Evolutionary conservation across 805 yeast species (phyloP), one percentile per base, ranked within the genome.

Genomic region (Teunomyces funiuensis): DNA sequence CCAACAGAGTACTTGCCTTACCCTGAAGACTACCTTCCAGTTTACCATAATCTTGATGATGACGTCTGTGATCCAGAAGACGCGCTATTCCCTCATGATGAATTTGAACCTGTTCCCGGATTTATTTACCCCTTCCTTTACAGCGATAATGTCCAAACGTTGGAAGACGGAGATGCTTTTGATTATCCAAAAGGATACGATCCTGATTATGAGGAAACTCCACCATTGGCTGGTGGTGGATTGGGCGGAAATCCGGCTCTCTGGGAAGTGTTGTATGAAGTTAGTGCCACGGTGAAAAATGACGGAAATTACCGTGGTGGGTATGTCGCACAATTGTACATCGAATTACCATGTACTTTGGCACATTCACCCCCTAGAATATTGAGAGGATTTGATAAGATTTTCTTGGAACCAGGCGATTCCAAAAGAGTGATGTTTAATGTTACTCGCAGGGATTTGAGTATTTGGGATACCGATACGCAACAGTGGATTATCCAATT

Each of bases 401-500:
- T 77, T 1, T 66, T 63, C 41, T 52, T 77, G 25, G 65, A 61
- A 15, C 63, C 76, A 7, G 78, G 77, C 1, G 61, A 62, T 23
- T 47, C 64, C 1, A 60, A 57, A 2, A 54, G 55, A 14, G 65
- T 76, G 5, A 54, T 51, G 11, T 79, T 79, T 48, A 65, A 69
- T 36, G 58, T 80, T 14, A 56, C 67, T 43, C 71, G 77, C 53
- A 66, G 81, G 42, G 85, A 80, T 55, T 59, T 80, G 46, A 68
- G 80, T 41, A 63, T 73, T 17, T 80, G 83, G 83, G 83, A 79
- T 50, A 64, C 76, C 0, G 66, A 55, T 15, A 65, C 71, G 11
- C 81, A 78, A 53, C 76, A 78, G 47, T 80, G 85, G 85, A 60
- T 76, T 16, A 72, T 79, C 28, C 78, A 71, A 49, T 73, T 76